Conservation (phyloP, 305 asterid genomes). For the Fraxinus baroniana region DNA sequence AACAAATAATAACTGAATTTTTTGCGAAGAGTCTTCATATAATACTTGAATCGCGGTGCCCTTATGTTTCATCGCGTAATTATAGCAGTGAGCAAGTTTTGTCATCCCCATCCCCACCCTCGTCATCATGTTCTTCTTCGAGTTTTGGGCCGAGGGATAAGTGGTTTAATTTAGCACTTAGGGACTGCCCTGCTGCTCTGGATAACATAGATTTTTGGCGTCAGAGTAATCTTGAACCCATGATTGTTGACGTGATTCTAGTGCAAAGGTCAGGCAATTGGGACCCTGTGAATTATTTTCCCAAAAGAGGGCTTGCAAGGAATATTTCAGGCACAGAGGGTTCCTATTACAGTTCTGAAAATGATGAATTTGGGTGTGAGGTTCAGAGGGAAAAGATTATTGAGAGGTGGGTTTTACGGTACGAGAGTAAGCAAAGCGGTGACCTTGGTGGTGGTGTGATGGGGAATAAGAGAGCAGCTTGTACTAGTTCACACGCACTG, state of each 20-base stretch:
- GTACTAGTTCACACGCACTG: constrained; percentile 50
- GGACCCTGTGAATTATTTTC: constrained; percentile 60
- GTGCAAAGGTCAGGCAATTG: constrained; percentile 51
- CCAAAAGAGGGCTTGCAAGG: constrained; percentile 32
- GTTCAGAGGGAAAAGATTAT: constrained; percentile 54
- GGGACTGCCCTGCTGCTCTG: constrained; percentile 83
- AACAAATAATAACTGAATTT: constrained; percentile 81
- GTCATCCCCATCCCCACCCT: constrained; percentile 54
- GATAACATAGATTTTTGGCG: constrained; percentile 84
- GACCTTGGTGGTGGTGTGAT: constrained; percentile 32
- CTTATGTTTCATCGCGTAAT: constrained; percentile 78
- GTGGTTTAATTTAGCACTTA: constrained; percentile 79
- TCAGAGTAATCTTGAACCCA: constrained; percentile 78
- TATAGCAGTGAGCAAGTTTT: constrained; percentile 66
- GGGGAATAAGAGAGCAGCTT: constrained; percentile 54
- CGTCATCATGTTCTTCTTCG: constrained; percentile 47
- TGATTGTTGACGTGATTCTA: constrained; percentile 74
- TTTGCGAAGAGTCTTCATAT: constrained; percentile 85
- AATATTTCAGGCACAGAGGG: constrained; percentile 43
- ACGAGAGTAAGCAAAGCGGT: constrained; percentile 61
- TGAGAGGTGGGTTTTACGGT: constrained; percentile 88
- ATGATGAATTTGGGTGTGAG: constrained; percentile 52
- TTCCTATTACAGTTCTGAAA: constrained; percentile 45
- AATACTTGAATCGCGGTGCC: constrained; percentile 81
- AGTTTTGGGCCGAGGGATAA: constrained; percentile 76